Evolutionary conservation across 352 stramenopile genomes (phyloP).

Genomic region (Lagenidium giganteum): DNA sequence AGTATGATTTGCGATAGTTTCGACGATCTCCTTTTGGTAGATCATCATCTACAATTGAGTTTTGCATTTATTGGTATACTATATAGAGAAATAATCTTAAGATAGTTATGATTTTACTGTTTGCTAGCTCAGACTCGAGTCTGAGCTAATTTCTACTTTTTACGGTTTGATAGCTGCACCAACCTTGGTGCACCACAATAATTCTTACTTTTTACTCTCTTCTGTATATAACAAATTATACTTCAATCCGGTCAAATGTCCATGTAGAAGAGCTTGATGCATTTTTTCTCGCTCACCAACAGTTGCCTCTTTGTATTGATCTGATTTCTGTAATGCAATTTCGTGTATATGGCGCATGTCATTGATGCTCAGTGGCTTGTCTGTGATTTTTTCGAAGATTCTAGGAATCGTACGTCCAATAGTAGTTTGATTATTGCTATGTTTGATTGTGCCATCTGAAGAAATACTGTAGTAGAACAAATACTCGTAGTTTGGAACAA

Average conservation of each 20-base stretch:
- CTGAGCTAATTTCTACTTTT: too few species aligned
- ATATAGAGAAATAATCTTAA: slow-evolving; percentile 11
- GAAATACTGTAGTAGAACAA: slow-evolving; percentile 7
- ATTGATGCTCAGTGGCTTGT: slow-evolving; percentile 5
- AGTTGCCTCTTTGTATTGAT: slow-evolving; percentile 6
- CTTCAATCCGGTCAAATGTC: slow-evolving; percentile 4
- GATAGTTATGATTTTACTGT: slow-evolving; percentile 2
- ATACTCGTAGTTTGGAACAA: slow-evolving; percentile 3
- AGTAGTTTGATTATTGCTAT: slow-evolving; percentile 10
- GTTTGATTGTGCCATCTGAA: slow-evolving; percentile 7
- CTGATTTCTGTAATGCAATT: slow-evolving; percentile 2
- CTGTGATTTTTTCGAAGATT: slow-evolving; percentile 8
- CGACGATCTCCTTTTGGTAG: slow-evolving; percentile 7
- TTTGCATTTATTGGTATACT: slow-evolving; percentile 9
- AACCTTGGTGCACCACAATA: too few species aligned
- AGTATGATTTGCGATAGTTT: slow-evolving; percentile 8
- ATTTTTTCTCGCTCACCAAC: slow-evolving; percentile 4
- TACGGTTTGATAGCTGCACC: too few species aligned
- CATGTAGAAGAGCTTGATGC: slow-evolving; percentile 4
- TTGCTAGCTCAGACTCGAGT: too few species aligned
- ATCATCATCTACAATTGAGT: slow-evolving; percentile 7
- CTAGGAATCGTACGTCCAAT: slow-evolving; percentile 6
- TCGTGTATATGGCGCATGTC: slow-evolving; percentile 6
- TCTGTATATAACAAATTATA: slow-evolving; percentile 2
- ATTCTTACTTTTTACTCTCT: slow-evolving; percentile 5